Evolutionary conservation across 2,329 filamentous ascomycete genomes (phyloP), one percentile per base, ranked within the genome.

Genomic region (Penicillium paneum): DNA sequence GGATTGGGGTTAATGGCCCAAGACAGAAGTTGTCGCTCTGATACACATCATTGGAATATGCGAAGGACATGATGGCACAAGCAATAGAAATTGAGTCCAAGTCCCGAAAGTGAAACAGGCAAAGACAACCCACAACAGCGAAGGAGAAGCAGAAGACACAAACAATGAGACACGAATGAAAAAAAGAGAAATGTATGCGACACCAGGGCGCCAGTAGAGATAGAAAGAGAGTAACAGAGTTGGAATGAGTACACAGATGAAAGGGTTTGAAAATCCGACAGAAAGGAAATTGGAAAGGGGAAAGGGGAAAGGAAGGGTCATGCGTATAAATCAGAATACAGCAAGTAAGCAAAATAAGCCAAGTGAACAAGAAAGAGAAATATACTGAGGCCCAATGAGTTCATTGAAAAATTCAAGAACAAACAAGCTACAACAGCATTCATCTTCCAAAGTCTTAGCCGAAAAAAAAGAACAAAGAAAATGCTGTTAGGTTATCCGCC

Each of bases 401-500:
- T 54, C 52, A 46, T 61, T 57, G 40, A 39, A 36, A 29, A 21
- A 55, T 45, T 46, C 41, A 35, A 45, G 54, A 60, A 49, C 44
- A 45, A 42, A 49, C 24, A 29, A 51, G 32, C 29, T 45, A 41
- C 45, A 52, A 49, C 45, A 29, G 59, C 28, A 59, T 24, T 57
- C 54, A 49, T 47, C 35, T 49, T 41, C 31, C 26, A 41, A 21
- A 44, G 55, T 44, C 49, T n/a, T 53, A 45, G 32, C 34, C 46
- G 35, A 40, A 17, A 36, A 57, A 41, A 15, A 58, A 34, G 19
- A 49, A 54, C 56, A 56, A 49, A 57, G 24, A 58, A 58, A 55
- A 55, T 56, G 45, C 53, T 59, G 62, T 60, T 60, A 58, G 43
- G 43, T 53, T 46, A 52, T 65, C 63, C 60, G 65, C 62, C 64